These are phyloP conservation scores for Trypanosoma melophagium DNA, from an alignment of 208 protist genomes.

Conservation along the genomic window DNA sequence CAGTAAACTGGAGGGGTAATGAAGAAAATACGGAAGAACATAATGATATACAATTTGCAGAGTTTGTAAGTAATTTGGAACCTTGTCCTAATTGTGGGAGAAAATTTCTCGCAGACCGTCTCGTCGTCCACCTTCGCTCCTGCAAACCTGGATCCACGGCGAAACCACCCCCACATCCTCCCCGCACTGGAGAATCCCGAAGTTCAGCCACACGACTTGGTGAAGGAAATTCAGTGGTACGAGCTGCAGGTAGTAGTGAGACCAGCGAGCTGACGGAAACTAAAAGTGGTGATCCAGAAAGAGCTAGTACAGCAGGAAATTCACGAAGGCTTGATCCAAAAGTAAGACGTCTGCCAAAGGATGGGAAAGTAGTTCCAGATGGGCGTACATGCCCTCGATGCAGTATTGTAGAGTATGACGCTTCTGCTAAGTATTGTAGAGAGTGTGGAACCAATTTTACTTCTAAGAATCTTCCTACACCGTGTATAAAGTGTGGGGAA, in stretches of 20 bases:
- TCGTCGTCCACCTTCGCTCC: slow-evolving; percentile 87
- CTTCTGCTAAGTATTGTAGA: slow-evolving; percentile 75
- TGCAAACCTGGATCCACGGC: slow-evolving; percentile 78
- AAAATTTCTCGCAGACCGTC: slow-evolving; percentile 86
- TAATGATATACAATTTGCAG: slow-evolving; percentile 81
- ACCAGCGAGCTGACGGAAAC: not conserved
- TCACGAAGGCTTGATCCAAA: slow-evolving; percentile 35
- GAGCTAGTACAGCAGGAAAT: not conserved
- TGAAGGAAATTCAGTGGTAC: not conserved
- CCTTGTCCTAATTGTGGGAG: slow-evolving; percentile 89
- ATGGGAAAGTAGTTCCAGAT: slow-evolving; percentile 27
- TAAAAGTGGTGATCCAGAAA: not conserved
- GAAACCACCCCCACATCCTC: slow-evolving; percentile 30
- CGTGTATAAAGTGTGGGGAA: slow-evolving; percentile 72
- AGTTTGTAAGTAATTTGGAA: slow-evolving; percentile 88
- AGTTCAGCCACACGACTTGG: not conserved
- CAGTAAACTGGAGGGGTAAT: slow-evolving; percentile 54
- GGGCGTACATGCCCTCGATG: slow-evolving; percentile 64
- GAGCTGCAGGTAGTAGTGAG: slow-evolving; percentile 1
- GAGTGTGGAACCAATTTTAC: slow-evolving; percentile 69
- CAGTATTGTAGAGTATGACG: slow-evolving; percentile 73
- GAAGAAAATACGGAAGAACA: slow-evolving; percentile 50
- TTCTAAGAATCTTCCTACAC: slow-evolving; percentile 35
- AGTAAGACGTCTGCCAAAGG: slow-evolving; percentile 50
- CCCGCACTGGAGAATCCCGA: not conserved